phyloP scores from a whole-genome alignment of 2,329 filamentous ascomycete genomes.

The Cladosporium velox region DNA sequence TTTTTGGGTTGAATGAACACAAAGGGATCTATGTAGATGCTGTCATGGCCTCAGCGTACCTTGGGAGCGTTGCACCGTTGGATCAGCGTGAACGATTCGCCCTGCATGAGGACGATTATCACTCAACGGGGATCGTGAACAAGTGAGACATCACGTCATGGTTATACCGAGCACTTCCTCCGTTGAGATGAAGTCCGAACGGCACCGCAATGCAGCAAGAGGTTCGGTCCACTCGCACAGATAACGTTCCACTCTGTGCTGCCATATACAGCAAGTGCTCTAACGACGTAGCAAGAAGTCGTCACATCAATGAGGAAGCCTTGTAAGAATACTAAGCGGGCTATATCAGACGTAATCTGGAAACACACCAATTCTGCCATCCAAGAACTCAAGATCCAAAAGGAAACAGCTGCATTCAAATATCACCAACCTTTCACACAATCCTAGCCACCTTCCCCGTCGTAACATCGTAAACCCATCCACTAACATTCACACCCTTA shows the following conservation, averaged over 20 bases:
- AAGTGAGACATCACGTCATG: background rate
- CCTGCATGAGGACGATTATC: background rate
- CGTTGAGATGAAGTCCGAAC: background rate
- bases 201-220: background rate
- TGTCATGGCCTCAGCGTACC: background rate
- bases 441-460: slow-evolving; percentile 63
- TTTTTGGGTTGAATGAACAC: background rate
- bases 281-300: background rate
- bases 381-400: background rate
- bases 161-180: background rate
- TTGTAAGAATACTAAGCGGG: background rate
- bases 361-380: background rate
- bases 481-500: slow-evolving; percentile 62
- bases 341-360: background rate
- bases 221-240: background rate
- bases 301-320: background rate
- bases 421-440: slow-evolving; percentile 34
- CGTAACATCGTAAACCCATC: slow-evolving; percentile 78
- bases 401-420: background rate
- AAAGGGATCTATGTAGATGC: background rate
- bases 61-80: background rate
- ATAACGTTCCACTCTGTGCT: background rate
- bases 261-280: background rate
- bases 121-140: background rate
- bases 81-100: background rate